These are phyloP conservation scores for Paradendryphiella salina DNA, from an alignment of 2,329 filamentous ascomycete genomes.

Conservation along the genomic window DNA sequence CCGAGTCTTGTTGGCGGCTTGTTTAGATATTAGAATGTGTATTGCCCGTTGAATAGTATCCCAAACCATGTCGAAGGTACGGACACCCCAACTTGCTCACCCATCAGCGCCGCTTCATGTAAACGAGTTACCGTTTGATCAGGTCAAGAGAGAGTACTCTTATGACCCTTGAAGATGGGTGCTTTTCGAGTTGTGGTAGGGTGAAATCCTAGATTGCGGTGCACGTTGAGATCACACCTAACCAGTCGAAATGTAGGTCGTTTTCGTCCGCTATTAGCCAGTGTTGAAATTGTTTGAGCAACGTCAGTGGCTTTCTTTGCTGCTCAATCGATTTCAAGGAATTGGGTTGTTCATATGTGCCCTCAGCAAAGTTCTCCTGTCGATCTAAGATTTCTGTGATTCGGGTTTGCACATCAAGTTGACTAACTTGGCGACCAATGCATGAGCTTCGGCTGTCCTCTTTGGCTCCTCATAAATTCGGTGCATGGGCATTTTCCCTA, in stretches of 20 bases:
- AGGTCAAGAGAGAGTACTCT: too few relatives aligned
- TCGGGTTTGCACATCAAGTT: constrained; percentile 1
- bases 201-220: background rate
- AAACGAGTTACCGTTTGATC: too few relatives aligned
- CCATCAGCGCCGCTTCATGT: too few relatives aligned
- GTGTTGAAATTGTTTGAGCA: background rate
- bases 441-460: background rate
- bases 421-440: background rate
- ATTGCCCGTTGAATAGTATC: too few relatives aligned
- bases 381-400: background rate
- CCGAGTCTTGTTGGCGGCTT: background rate
- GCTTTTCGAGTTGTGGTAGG: background rate
- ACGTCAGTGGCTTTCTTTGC: background rate
- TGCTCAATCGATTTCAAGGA: background rate
- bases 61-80: too few relatives aligned
- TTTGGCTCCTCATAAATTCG: background rate
- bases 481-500: background rate
- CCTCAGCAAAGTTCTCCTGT: background rate
- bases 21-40: background rate
- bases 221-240: background rate
- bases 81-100: too few relatives aligned
- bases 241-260: constrained; percentile 1
- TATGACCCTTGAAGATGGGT: background rate
- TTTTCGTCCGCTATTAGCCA: constrained; percentile 1
- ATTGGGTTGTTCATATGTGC: background rate